Evolutionary conservation across 495 filamentous ascomycete genomes (phyloP).

Genomic region (Polyplosphaeria fusca): DNA sequence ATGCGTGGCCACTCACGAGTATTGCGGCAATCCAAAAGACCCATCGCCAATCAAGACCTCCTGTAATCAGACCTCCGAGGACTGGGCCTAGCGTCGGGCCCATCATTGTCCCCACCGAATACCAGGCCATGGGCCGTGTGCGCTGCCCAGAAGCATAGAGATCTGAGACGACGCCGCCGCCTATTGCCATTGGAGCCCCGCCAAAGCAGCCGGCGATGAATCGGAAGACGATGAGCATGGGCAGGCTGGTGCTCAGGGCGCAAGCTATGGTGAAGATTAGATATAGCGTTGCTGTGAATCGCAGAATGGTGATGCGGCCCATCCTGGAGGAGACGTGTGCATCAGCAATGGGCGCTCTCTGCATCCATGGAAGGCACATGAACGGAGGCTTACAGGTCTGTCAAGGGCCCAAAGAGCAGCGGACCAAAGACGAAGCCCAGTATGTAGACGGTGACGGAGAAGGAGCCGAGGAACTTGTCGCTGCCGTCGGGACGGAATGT

Average conservation of each 20-base stretch:
- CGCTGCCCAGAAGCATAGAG: conserved; percentile 32
- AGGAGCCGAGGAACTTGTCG: conserved; percentile 10
- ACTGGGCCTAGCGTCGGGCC: conserved; percentile 17
- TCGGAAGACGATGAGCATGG: conserved; percentile 46
- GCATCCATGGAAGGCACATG: no score
- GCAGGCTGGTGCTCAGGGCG: conserved; percentile 41
- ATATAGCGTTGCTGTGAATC: conserved; percentile 6
- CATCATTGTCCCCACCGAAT: not conserved
- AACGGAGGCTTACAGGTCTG: no score
- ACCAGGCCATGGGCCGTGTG: not conserved
- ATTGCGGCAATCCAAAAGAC: conserved; percentile 13
- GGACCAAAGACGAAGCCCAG: conserved; percentile 22
- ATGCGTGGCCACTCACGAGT: conserved; percentile 5
- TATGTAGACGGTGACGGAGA: conserved; percentile 23
- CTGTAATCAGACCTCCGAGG: conserved; percentile 3
- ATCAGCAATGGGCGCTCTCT: no score
- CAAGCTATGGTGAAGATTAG: conserved; percentile 37
- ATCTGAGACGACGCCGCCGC: conserved; percentile 47
- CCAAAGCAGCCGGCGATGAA: conserved; percentile 45
- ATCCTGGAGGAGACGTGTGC: no score
- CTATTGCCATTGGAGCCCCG: conserved; percentile 43
- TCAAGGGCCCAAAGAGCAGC: conserved; percentile 17
- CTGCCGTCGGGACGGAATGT: conserved; percentile 7
- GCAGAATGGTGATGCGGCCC: conserved; percentile 7
- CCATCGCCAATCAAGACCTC: conserved; percentile 6